Percentiles rank a stretch among this genome's conserved stretches.
Evolutionary conservation across 805 yeast genomes (phyloP).

Genomic region (Hagleromyces aurorensis): DNA sequence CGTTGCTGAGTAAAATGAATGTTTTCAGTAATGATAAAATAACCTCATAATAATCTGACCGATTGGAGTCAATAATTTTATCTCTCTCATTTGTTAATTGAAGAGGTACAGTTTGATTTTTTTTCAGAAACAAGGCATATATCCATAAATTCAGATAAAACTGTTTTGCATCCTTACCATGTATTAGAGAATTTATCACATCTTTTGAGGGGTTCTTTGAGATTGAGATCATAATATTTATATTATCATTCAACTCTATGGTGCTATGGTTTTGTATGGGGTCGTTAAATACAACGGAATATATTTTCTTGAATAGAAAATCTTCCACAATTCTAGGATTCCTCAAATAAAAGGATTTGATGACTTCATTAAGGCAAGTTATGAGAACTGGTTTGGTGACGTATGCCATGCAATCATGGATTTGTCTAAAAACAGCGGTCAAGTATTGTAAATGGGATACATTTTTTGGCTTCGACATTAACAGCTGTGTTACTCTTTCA

Average conservation of each 20-base stretch:
- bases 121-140: conserved; percentile 31
- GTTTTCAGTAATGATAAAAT: conserved; percentile 30
- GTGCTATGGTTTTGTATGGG: conserved; percentile 36
- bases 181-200: conserved; percentile 29
- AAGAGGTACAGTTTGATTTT: conserved; percentile 21
- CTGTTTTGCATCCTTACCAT: conserved; percentile 9
- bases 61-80: conserved; percentile 6
- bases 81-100: conserved; percentile 6
- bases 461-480: conserved; percentile 53
- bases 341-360: conserved; percentile 43
- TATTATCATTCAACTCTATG: conserved; percentile 46
- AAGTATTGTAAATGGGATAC: conserved; percentile 46
- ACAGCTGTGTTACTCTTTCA: conserved; percentile 55
- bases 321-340: conserved; percentile 47
- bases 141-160: conserved; percentile 33
- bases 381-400: conserved; percentile 55
- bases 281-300: conserved; percentile 34
- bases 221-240: conserved; percentile 60
- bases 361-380: conserved; percentile 47
- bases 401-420: conserved; percentile 48
- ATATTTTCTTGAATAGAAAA: conserved; percentile 46
- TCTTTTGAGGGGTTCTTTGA: conserved; percentile 38
- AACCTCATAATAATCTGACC: conserved; percentile 25
- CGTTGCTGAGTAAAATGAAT: conserved; percentile 26
- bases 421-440: conserved; percentile 51